These are phyloP conservation scores for Mortierella sp. DNA, from an alignment of 371 early-diverging fungal species.

Conservation along the genomic window DNA sequence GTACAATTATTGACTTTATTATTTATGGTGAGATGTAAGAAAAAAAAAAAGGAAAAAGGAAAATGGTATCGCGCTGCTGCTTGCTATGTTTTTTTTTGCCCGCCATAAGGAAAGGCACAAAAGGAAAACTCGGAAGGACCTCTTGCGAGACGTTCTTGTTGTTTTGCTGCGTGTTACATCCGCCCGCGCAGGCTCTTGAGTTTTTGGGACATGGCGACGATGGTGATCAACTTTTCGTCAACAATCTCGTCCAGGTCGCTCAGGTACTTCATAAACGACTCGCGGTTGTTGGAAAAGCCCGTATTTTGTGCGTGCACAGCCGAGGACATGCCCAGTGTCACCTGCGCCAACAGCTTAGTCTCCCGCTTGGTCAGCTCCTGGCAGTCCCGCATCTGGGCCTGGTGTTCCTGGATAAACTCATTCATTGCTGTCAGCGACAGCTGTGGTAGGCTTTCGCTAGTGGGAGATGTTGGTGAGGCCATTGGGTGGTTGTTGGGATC, in stretches of 20 bases:
- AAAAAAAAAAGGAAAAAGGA: neutral
- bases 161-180: constrained; percentile 3
- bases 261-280: constrained; percentile 61
- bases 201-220: constrained; percentile 53
- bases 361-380: constrained; percentile 84
- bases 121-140: neutral
- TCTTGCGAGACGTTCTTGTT: neutral
- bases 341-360: constrained; percentile 80
- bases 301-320: constrained; percentile 40
- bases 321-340: constrained; percentile 66
- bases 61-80: neutral
- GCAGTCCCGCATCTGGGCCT: constrained; percentile 81
- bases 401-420: constrained; percentile 80
- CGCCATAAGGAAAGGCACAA: neutral
- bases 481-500: constrained; percentile 25
- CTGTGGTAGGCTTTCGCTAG: neutral
- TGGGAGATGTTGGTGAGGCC: constrained; percentile 53
- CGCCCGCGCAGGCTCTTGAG: constrained; percentile 42
- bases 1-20: neutral
- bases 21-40: neutral
- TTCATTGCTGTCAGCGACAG: constrained; percentile 62
- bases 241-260: constrained; percentile 70
- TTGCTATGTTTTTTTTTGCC: neutral
- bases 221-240: constrained; percentile 63
- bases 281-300: constrained; percentile 47